phyloP scores from a whole-genome alignment of 1,284 basidiomycete species.

The Anthracocystis walkeri region DNA sequence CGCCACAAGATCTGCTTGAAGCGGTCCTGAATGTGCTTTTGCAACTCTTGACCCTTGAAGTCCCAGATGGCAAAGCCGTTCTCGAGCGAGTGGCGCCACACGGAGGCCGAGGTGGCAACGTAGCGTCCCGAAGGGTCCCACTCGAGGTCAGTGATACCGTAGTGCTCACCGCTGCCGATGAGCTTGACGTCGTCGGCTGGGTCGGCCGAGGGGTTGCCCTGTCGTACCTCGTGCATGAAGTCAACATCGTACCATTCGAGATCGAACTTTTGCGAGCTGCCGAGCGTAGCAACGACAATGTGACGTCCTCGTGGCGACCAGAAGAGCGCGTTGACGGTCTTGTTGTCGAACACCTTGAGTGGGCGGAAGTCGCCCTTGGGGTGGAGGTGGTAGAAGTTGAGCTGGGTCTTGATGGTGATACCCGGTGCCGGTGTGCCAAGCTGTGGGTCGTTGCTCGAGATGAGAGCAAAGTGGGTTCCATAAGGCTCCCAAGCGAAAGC shows the following conservation, averaged over 20 bases:
- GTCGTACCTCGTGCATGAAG: slow-evolving; percentile 78
- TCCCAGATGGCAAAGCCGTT: slow-evolving; percentile 98
- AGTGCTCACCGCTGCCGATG: slow-evolving; percentile 89
- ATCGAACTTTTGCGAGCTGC: slow-evolving; percentile 93
- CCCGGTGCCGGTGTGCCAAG: slow-evolving; percentile 87
- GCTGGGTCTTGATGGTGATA: slow-evolving; percentile 92
- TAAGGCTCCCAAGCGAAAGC: slow-evolving; percentile 99
- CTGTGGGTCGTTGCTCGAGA: slow-evolving; percentile 94
- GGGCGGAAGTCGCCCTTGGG: slow-evolving; percentile 95
- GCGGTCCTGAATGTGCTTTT: slow-evolving; percentile 88
- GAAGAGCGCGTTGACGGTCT: slow-evolving; percentile 93
- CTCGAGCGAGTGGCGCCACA: slow-evolving; percentile 95
- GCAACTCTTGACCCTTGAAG: slow-evolving; percentile 92
- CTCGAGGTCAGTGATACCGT: slow-evolving; percentile 96
- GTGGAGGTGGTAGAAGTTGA: slow-evolving; percentile 96
- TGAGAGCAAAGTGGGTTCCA: slow-evolving; percentile 94
- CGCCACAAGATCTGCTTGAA: slow-evolving; percentile 99
- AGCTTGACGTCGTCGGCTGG: slow-evolving; percentile 84
- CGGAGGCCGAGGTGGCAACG: slow-evolving; percentile 90
- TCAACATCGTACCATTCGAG: slow-evolving; percentile 99
- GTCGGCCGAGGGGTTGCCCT: slow-evolving; percentile 75
- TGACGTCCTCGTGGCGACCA: slow-evolving; percentile 98
- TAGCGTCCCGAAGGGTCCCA: slow-evolving; percentile 98
- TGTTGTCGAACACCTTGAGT: slow-evolving; percentile 83
- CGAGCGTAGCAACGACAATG: slow-evolving; percentile 94